These are phyloP conservation scores for Candida gigantensis DNA, from an alignment of 1,139 yeast species.

Conservation along the genomic window DNA sequence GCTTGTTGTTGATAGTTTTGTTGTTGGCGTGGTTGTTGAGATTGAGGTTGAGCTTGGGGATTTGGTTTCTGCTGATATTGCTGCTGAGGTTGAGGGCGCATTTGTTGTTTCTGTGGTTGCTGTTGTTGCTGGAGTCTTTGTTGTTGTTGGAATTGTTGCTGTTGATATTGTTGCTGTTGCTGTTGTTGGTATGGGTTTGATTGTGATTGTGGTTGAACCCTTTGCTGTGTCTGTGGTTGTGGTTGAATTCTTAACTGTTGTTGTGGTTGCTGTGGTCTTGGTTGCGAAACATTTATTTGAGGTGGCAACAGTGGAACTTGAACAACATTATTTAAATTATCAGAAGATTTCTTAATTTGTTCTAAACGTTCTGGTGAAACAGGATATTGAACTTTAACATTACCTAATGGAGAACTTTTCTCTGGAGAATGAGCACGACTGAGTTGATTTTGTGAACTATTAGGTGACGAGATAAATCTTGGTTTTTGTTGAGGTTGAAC, in stretches of 20 bases:
- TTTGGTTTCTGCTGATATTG: constrained; percentile 2
- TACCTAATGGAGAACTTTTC: constrained; percentile 7
- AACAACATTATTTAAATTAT: constrained; percentile 1
- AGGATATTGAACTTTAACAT: constrained; percentile 16
- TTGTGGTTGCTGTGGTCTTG: constrained; percentile 1
- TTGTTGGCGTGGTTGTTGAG: constrained; percentile 11
- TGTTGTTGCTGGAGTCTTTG: constrained; percentile 10
- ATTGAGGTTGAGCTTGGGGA: constrained; percentile 11
- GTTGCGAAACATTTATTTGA: constrained; percentile 16
- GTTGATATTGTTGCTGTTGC: constrained; percentile 7
- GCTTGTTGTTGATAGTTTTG: constrained; percentile 8
- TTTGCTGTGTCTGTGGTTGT: constrained; percentile 8
- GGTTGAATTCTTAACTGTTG: constrained; percentile 6
- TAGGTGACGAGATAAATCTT: constrained; percentile 38
- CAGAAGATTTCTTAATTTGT: constrained; percentile 8
- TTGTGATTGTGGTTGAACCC: constrained; percentile 21
- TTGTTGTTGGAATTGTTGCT: constrained; percentile 11
- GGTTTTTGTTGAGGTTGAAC: constrained; percentile 22
- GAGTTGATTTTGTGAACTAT: constrained; percentile 32
- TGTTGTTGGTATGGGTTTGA: constrained; percentile 3
- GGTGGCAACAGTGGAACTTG: constrained; percentile 7
- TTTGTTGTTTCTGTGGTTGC: constrained; percentile 8
- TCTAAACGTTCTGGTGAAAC: constrained; percentile 15
- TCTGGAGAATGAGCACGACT: constrained; percentile 18
- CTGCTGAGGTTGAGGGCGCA: constrained; percentile 3